Conservation (phyloP, 371 early-diverging fungal species). For the Mortierella sp. region DNA sequence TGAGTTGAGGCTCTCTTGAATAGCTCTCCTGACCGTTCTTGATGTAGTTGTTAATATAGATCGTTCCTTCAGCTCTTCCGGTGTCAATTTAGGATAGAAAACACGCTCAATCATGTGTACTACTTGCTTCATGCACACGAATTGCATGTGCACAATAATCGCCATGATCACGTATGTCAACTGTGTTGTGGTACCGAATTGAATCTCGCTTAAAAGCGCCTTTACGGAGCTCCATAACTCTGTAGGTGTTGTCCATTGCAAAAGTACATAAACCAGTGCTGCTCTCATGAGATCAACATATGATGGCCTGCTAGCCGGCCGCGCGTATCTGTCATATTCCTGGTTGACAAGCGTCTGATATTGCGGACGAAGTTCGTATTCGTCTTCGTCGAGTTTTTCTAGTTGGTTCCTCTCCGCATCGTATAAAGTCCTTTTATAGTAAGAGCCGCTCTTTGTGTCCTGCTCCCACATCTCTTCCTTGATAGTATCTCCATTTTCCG, state of each 20-base stretch:
- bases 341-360: slow-evolving; percentile 44
- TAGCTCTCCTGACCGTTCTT: slow-evolving; percentile 13
- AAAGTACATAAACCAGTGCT: slow-evolving; percentile 26
- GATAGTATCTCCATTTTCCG: not conserved
- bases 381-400: slow-evolving; percentile 20
- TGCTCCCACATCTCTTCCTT: slow-evolving; percentile 6
- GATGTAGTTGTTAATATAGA: slow-evolving; percentile 32
- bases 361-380: slow-evolving; percentile 39
- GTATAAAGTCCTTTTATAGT: not conserved
- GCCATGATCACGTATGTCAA: slow-evolving; percentile 18
- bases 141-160: slow-evolving; percentile 28
- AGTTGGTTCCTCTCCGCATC: not conserved
- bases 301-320: slow-evolving; percentile 33
- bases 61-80: slow-evolving; percentile 23
- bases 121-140: slow-evolving; percentile 31
- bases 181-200: slow-evolving; percentile 31
- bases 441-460: not conserved
- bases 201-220: slow-evolving; percentile 13
- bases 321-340: slow-evolving; percentile 33
- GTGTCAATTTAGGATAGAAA: slow-evolving; percentile 25
- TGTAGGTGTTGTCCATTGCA: slow-evolving; percentile 24
- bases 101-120: slow-evolving; percentile 27
- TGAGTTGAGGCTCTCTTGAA: slow-evolving; percentile 47
- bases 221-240: slow-evolving; percentile 27
- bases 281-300: slow-evolving; percentile 35